Evolutionary conservation across 1,139 yeast species (phyloP).

Genomic region (Suzukiozyma palmioleophila): DNA sequence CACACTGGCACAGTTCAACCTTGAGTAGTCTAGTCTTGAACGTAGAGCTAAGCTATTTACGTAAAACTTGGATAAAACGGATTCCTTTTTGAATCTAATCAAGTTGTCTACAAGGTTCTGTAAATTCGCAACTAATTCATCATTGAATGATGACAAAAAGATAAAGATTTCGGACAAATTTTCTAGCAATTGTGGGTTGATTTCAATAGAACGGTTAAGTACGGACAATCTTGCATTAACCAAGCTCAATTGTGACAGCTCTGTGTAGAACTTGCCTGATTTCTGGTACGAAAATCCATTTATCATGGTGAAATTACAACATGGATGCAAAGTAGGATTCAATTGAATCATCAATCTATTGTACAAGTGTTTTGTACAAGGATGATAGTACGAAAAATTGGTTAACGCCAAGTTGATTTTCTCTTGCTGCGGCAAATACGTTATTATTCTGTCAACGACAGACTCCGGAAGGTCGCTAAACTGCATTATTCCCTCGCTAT

Average conservation of each 20-base stretch:
- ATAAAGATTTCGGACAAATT: slow-evolving; percentile 22
- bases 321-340: slow-evolving; percentile 20
- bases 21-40: slow-evolving; percentile 6
- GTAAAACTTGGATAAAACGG: slow-evolving; percentile 11
- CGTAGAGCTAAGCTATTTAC: slow-evolving; percentile 15
- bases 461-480: slow-evolving; percentile 15
- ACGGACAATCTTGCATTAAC: slow-evolving; percentile 27
- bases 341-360: slow-evolving; percentile 21
- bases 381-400: slow-evolving; percentile 32
- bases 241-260: slow-evolving; percentile 16
- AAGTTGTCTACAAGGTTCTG: slow-evolving; percentile 8
- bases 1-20: slow-evolving; percentile 8
- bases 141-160: slow-evolving; percentile 10
- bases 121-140: slow-evolving; percentile 8
- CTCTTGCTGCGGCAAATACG: slow-evolving; percentile 31
- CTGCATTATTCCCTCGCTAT: not conserved
- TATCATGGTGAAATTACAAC: slow-evolving; percentile 19
- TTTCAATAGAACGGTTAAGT: slow-evolving; percentile 20
- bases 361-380: slow-evolving; percentile 30
- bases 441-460: slow-evolving; percentile 16
- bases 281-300: slow-evolving; percentile 19
- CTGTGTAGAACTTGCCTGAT: slow-evolving; percentile 5
- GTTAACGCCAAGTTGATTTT: slow-evolving; percentile 33
- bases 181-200: slow-evolving; percentile 24
- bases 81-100: slow-evolving; percentile 1